Evolutionary conservation across 2,329 filamentous ascomycete genomes (phyloP), one percentile per base, ranked within the genome.

Genomic region (Fusarium succisae): DNA sequence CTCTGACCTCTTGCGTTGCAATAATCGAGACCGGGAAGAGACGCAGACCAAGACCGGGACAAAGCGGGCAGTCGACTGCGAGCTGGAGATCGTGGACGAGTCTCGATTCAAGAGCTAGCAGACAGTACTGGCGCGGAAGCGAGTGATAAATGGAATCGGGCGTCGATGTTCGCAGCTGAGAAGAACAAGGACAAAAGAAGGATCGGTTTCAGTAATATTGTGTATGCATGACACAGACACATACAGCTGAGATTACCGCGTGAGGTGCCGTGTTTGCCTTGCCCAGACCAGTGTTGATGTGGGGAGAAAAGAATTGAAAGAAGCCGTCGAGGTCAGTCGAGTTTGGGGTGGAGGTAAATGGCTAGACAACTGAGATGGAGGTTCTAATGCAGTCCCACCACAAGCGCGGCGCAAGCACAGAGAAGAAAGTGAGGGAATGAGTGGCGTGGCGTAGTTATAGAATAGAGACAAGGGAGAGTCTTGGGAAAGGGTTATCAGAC

Each of bases 1-100:
- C 65, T 74, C 56, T 74, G 66, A 70, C 63, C 65, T 75, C 66
- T 70, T 56, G 68, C 69, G 54, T 66, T 70, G 43, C 47, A 54
- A 66, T 65, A 70, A 54, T 47, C 44, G 66, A 51, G 67, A 60
- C 71, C 38, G 26, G 66, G 38, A 64, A 45, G 59, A 58, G 70
- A 73, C 75, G 75, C 74, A 68, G 76, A 78, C 73, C 73, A 75
- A 70, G 66, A 59, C 69, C 56, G 72, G 73, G 63, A 57, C 69
- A 70, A 68, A 67, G 75, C 66, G 50, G 71, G 26, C 51, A 60
- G 41, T n/a, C 60, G 38, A 54, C 37, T 68, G 59, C 20, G 32
- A 57, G 39, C 43, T 48, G 67, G 47, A 64, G 72, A 72, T 66
- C 38, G 43, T 53, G 59, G 59, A 69, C 68, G 73, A 64, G 65